Evolutionary conservation across 345 rosid genomes (phyloP).

Genomic region (Xanthoceras sorbifolium): DNA sequence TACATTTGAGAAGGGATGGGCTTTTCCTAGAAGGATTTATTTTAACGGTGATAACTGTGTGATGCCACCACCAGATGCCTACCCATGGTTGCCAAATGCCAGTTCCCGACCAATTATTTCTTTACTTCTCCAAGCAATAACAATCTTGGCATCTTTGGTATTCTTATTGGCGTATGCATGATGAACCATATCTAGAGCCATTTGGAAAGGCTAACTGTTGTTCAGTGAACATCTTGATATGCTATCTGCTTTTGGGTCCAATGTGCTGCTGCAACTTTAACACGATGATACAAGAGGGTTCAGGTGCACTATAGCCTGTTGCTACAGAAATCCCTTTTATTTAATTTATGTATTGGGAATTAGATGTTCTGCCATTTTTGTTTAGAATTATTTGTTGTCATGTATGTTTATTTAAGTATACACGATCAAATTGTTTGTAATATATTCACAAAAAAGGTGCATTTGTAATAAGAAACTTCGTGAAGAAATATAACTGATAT

Average conservation of each 20-base stretch:
- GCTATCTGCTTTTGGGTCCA: slow-evolving; percentile 13
- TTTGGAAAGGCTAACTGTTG: slow-evolving; percentile 21
- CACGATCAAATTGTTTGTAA: slow-evolving; percentile 28
- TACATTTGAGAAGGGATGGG: slow-evolving; percentile 94
- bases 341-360: slow-evolving; percentile 20
- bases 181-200: slow-evolving; percentile 25
- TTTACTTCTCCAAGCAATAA: slow-evolving; percentile 15
- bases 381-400: slow-evolving; percentile 13
- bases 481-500: slow-evolving; percentile 24
- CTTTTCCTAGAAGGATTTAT: slow-evolving; percentile 80
- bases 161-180: slow-evolving; percentile 35
- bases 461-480: slow-evolving; percentile 33
- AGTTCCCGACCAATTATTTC: slow-evolving; percentile 39
- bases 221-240: slow-evolving; percentile 4
- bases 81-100: slow-evolving; percentile 81
- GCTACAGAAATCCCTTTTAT: slow-evolving; percentile 13
- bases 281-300: slow-evolving; percentile 18
- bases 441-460: slow-evolving; percentile 20
- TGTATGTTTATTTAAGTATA: slow-evolving; percentile 17
- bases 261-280: slow-evolving; percentile 12
- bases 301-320: slow-evolving; percentile 22
- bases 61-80: slow-evolving; percentile 90
- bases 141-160: slow-evolving; percentile 30
- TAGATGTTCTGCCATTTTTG: slow-evolving; percentile 11
- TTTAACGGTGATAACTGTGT: slow-evolving; percentile 93